Percentiles rank a stretch among this genome's conserved stretches.
Conservation (phyloP, 192 early-diverging fungal species). For the Phlyctochytrium bullatum region DNA sequence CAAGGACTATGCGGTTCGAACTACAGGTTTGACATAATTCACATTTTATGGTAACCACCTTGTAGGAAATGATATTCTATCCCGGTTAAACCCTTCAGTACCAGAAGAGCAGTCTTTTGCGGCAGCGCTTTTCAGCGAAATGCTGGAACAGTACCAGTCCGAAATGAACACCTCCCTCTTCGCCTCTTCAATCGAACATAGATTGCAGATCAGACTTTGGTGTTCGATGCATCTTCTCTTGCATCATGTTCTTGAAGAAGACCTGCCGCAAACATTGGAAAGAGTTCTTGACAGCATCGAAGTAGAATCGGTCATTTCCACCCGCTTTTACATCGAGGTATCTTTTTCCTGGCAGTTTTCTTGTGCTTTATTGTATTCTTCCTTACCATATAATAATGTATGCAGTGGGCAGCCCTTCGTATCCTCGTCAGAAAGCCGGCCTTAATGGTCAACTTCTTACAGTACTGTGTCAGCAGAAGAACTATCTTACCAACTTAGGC, state of each 20-base stretch:
- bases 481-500: constrained; percentile 7
- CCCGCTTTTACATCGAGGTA: constrained; percentile 45
- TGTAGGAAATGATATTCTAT: constrained; percentile 42
- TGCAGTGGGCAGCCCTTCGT: constrained; percentile 32
- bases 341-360: background rate
- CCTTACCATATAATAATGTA: no score
- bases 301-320: constrained; percentile 40
- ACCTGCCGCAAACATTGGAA: constrained; percentile 13
- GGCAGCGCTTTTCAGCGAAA: background rate
- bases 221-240: constrained; percentile 44
- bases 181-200: constrained; percentile 23
- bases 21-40: constrained; percentile 14
- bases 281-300: constrained; percentile 34
- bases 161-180: constrained; percentile 21
- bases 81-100: constrained; percentile 29
- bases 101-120: constrained; percentile 31
- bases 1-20: constrained; percentile 54
- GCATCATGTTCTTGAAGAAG: constrained; percentile 27
- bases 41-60: background rate
- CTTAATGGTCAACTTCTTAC: background rate
- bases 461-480: background rate
- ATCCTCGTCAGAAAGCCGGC: constrained; percentile 10
- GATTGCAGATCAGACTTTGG: constrained; percentile 38
- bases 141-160: constrained; percentile 9
- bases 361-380: background rate